These are phyloP conservation scores for Podaxis sp. DNA, from an alignment of 768 basidiomycete genomes.

Conservation along the genomic window DNA sequence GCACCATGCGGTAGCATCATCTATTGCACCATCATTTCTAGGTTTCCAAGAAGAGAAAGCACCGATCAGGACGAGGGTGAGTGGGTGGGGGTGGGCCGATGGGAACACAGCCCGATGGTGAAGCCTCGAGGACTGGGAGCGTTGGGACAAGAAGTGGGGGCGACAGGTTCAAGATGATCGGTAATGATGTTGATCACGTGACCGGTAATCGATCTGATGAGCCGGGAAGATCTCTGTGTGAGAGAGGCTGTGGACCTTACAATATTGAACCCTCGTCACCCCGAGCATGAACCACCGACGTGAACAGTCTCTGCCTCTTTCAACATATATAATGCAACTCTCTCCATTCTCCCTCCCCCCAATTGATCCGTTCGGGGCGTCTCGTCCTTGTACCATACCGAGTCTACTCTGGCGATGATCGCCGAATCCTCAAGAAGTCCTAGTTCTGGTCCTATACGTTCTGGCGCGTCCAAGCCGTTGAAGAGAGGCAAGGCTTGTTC, in stretches of 20 bases:
- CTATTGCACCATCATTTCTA: neutral
- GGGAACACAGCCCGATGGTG: constrained; percentile 2
- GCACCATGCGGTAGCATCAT: neutral
- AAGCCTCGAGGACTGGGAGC: neutral
- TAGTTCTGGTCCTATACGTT: constrained; percentile 26
- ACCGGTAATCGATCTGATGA: neutral
- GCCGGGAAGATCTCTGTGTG: neutral
- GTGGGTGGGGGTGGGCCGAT: neutral
- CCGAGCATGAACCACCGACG: constrained; percentile 12
- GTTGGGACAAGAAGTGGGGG: neutral
- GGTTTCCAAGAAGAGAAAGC: neutral
- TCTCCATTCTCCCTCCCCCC: constrained; percentile 22
- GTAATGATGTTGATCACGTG: neutral
- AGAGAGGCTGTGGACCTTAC: constrained; percentile 5
- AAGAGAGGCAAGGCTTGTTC: constrained; percentile 56
- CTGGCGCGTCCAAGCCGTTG: constrained; percentile 39
- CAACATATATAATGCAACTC: constrained; percentile 34
- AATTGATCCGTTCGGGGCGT: constrained; percentile 38
- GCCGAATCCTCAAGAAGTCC: constrained; percentile 34
- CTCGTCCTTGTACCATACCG: constrained; percentile 15
- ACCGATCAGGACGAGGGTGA: neutral
- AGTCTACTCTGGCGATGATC: constrained; percentile 37
- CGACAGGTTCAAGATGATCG: neutral
- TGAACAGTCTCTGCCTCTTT: neutral
- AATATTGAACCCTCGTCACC: neutral